A percentile compares a stretch with the other conserved stretches of the same genome.
Evolutionary conservation across 164 flowering plant genomes (phyloP).

Genomic region (Piper longum): DNA sequence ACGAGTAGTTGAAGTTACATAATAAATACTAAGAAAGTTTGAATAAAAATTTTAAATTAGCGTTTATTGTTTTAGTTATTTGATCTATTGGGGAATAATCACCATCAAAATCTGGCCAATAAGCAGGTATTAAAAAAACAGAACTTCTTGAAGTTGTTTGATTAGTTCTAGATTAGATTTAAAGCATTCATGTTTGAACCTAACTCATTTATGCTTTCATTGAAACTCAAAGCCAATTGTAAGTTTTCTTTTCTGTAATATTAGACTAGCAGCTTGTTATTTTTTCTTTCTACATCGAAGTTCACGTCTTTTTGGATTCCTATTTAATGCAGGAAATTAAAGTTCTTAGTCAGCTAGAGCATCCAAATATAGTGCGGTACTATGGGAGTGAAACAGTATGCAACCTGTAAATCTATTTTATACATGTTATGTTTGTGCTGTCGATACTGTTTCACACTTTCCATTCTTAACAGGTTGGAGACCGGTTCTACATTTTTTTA

Average conservation of each 20-base stretch:
- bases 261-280: neutral
- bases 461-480: constrained; percentile 43
- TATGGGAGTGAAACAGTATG: constrained; percentile 95
- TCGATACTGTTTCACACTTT: neutral
- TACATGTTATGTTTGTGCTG: neutral
- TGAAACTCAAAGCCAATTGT: neutral
- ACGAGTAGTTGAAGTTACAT: too few relatives aligned
- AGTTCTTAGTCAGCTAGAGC: constrained; percentile 74
- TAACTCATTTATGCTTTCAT: too few relatives aligned
- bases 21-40: too few relatives aligned
- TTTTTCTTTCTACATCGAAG: neutral
- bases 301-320: neutral
- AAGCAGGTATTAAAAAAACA: too few relatives aligned
- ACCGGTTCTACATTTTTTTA: constrained; percentile 67
- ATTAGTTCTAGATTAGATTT: too few relatives aligned
- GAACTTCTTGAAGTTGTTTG: too few relatives aligned
- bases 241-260: neutral
- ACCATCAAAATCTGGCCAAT: too few relatives aligned
- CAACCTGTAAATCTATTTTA: constrained; percentile 4
- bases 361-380: constrained; percentile 93
- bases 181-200: too few relatives aligned
- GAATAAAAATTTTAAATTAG: too few relatives aligned
- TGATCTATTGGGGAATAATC: too few relatives aligned
- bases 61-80: too few relatives aligned
- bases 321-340: constrained; percentile 64